A percentile compares a stretch with the other conserved stretches of the same genome.
These are phyloP conservation scores for Theobroma grandiflorum DNA, from an alignment of 441 rosid genomes.

Conservation along the genomic window DNA sequence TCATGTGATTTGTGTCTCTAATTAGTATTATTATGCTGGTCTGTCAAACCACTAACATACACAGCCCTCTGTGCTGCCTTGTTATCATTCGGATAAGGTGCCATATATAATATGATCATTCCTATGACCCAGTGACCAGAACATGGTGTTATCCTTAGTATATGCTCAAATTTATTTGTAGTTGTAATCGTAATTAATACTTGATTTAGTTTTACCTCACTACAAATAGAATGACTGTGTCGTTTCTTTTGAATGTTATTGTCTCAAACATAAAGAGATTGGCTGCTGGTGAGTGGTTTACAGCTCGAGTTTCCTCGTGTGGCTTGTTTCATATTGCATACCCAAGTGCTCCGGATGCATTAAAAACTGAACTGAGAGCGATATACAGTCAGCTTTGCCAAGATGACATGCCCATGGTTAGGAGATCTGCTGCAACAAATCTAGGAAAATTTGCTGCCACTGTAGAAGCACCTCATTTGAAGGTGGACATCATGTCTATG, in stretches of 20 bases:
- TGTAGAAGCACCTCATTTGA: slow-evolving; percentile 79
- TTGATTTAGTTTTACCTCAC: slow-evolving; percentile 8
- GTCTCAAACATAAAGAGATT: slow-evolving; percentile 58
- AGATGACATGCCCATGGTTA: slow-evolving; percentile 99
- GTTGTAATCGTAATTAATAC: not conserved
- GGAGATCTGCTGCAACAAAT: slow-evolving; percentile 95
- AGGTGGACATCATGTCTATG: slow-evolving; percentile 83
- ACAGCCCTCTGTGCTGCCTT: not conserved
- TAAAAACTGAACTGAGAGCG: slow-evolving; percentile 77
- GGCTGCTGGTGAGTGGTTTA: slow-evolving; percentile 96
- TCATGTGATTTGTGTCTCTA: not conserved
- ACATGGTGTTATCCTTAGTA: not conserved
- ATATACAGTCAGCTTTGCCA: slow-evolving; percentile 82
- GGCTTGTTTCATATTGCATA: slow-evolving; percentile 92
- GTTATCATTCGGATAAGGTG: not conserved
- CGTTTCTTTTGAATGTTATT: slow-evolving; percentile 16
- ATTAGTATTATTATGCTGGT: not conserved
- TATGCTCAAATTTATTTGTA: not conserved
- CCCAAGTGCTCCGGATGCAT: slow-evolving; percentile 72
- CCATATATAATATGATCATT: slow-evolving; percentile 1
- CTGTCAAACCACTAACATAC: not conserved
- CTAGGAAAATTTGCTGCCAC: slow-evolving; percentile 95
- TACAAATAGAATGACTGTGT: not conserved
- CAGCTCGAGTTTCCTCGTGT: slow-evolving; percentile 93
- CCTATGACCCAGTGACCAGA: not conserved